Evolutionary conservation across 495 filamentous ascomycete genomes (phyloP).

Genomic region (Neurospora pannonica): DNA sequence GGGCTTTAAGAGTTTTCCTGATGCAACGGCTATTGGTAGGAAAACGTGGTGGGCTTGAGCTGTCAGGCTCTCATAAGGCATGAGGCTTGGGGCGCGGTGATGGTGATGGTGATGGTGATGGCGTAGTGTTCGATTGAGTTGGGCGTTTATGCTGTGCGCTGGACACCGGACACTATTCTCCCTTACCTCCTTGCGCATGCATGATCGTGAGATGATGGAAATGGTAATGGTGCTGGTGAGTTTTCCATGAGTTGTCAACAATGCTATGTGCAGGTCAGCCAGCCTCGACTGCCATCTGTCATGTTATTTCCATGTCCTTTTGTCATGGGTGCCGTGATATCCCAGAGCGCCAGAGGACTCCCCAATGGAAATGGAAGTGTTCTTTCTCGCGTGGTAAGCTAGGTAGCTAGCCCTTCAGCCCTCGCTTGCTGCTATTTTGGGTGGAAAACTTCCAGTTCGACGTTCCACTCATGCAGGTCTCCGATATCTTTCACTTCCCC

Average conservation of each 20-base stretch:
- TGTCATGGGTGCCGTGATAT: neutral
- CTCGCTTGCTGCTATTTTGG: neutral
- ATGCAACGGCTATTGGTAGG: too few species aligned
- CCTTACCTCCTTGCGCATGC: neutral
- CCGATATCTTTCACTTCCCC: neutral
- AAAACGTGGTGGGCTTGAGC: neutral
- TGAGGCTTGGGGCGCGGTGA: neutral
- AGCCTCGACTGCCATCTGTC: neutral
- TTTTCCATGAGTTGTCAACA: neutral
- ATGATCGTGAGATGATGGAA: neutral
- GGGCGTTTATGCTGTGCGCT: neutral
- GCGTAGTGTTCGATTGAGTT: neutral
- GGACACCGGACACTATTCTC: neutral
- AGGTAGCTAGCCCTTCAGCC: neutral
- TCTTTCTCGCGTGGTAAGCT: neutral
- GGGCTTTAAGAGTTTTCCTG: too few species aligned
- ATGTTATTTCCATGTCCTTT: neutral
- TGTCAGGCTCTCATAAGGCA: neutral
- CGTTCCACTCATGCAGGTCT: neutral
- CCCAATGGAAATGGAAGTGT: neutral
- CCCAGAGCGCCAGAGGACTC: neutral
- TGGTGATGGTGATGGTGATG: neutral
- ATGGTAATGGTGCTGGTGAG: neutral
- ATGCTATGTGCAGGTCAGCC: neutral
- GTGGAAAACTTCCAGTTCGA: neutral